A percentile compares a stretch with the other conserved stretches of the same genome.
These are phyloP conservation scores for Kockiozyma suomiensis DNA, from an alignment of 805 yeast genomes.

Conservation along the genomic window DNA sequence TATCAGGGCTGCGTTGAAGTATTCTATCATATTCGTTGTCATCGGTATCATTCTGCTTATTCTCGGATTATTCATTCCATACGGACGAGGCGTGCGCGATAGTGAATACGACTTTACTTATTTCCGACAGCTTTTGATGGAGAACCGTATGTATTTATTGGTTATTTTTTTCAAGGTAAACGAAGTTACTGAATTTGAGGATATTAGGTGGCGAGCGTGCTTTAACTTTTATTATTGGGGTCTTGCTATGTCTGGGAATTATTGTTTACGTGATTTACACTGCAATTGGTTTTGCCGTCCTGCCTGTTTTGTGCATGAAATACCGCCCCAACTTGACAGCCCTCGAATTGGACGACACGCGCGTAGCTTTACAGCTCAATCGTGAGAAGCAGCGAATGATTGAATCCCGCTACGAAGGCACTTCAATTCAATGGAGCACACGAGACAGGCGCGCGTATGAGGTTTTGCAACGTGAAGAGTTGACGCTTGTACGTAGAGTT, in stretches of 20 bases:
- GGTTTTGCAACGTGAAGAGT: constrained; percentile 35
- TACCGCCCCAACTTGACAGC: constrained; percentile 23
- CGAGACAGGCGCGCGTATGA: constrained; percentile 37
- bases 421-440: constrained; percentile 33
- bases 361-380: constrained; percentile 33
- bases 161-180: not conserved
- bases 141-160: constrained; percentile 23
- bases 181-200: not conserved
- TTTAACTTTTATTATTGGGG: constrained; percentile 33
- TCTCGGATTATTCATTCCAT: constrained; percentile 33
- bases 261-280: constrained; percentile 33
- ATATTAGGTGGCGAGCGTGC: constrained; percentile 30
- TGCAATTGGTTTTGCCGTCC: constrained; percentile 33
- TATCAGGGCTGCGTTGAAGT: constrained; percentile 30
- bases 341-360: constrained; percentile 31
- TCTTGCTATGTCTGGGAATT: constrained; percentile 31
- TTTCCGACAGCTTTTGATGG: constrained; percentile 28
- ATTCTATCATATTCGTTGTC: constrained; percentile 24
- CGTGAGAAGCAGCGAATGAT: constrained; percentile 38
- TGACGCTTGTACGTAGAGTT: constrained; percentile 33
- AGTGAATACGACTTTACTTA: constrained; percentile 28
- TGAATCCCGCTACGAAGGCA: constrained; percentile 35
- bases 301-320: constrained; percentile 31
- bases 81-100: constrained; percentile 29
- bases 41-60: constrained; percentile 26